phyloP scores from a whole-genome alignment of 2,329 filamentous ascomycete species.

The Trichoderma guizhouense region DNA sequence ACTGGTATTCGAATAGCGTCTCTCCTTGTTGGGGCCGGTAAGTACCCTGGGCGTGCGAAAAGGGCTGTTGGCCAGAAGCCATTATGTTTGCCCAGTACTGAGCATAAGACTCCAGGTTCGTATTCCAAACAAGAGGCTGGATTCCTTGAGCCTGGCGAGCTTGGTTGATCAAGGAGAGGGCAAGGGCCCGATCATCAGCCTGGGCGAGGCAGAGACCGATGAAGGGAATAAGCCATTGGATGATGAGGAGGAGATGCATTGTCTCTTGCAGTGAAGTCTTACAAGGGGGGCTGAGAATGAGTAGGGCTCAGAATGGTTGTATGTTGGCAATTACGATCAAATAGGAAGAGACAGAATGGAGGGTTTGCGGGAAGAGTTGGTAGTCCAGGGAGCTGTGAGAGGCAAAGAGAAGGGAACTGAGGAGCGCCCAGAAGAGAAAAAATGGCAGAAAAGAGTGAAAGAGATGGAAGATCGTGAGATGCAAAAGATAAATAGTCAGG shows the following conservation, averaged over 20 bases:
- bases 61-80: conserved; percentile 29
- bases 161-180: conserved; percentile 32
- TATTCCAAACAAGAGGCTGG: conserved; percentile 30
- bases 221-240: conserved; percentile 18
- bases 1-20: conserved; percentile 32
- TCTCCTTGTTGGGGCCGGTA: conserved; percentile 36
- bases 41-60: conserved; percentile 31
- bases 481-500: neutral
- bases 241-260: conserved; percentile 3
- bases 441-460: neutral
- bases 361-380: neutral
- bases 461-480: neutral
- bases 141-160: conserved; percentile 30
- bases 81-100: conserved; percentile 36
- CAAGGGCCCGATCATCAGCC: conserved; percentile 26
- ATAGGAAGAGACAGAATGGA: neutral
- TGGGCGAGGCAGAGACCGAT: conserved; percentile 13
- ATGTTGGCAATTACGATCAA: neutral
- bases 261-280: neutral
- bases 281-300: too few species aligned
- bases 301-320: neutral
- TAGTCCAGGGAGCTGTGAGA: neutral
- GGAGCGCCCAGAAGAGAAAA: neutral
- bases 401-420: neutral
- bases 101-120: conserved; percentile 31